A percentile compares a stretch with the other conserved stretches of the same genome.
phyloP scores from a whole-genome alignment of 129 eudicot species.

The Chrysanthemum lavandulifolium region DNA sequence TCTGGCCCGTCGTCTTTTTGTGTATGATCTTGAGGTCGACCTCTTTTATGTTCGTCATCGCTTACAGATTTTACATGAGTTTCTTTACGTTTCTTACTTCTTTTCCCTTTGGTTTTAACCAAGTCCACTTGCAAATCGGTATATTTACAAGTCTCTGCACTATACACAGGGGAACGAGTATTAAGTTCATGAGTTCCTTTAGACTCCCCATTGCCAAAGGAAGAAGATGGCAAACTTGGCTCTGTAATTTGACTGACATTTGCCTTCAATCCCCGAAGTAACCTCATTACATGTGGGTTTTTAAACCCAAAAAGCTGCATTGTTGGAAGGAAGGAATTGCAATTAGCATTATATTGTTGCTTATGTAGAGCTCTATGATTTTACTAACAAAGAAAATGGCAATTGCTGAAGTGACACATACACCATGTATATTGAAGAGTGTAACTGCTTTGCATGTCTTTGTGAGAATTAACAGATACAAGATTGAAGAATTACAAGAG shows the following conservation, averaged over 20 bases:
- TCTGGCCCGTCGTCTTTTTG: conserved; percentile 28
- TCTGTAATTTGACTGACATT: conserved; percentile 49
- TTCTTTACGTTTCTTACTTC: conserved; percentile 45
- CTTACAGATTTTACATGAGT: conserved; percentile 26
- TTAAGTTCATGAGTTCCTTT: conserved; percentile 39
- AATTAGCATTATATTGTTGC: conserved; percentile 15
- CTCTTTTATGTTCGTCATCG: conserved; percentile 27
- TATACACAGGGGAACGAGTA: neutral
- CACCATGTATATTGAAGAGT: neutral
- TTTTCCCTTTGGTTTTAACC: conserved; percentile 53
- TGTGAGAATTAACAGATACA: too few species aligned
- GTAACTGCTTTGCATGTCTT: too few species aligned
- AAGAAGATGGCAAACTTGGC: conserved; percentile 36
- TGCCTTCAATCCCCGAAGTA: conserved; percentile 79
- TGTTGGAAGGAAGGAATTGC: conserved; percentile 26
- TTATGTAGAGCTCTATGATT: neutral
- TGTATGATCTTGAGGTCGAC: conserved; percentile 30
- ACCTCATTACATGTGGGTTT: conserved; percentile 77
- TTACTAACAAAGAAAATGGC: conserved; percentile 13
- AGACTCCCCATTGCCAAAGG: conserved; percentile 31
- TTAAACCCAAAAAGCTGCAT: conserved; percentile 96
- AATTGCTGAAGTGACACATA: neutral
- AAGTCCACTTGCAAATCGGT: conserved; percentile 32
- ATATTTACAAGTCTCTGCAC: too few species aligned
- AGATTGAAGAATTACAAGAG: too few species aligned